phyloP scores from a whole-genome alignment of 306 rosid genomes.

The Cucurbita ficifolia region DNA sequence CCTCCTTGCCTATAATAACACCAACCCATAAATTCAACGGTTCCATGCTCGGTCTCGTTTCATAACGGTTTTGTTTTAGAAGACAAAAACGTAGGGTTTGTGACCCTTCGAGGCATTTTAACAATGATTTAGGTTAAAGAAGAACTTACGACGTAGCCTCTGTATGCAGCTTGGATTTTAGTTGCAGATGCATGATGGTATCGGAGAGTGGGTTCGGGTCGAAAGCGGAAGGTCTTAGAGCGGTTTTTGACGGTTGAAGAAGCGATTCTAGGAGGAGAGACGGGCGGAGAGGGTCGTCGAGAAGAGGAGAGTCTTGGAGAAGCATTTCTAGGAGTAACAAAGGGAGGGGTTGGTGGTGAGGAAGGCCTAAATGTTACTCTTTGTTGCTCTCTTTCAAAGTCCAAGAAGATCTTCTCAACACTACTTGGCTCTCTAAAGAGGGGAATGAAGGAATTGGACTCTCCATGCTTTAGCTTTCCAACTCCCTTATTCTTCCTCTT shows the following conservation, averaged over 20 bases:
- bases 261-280: slow-evolving; percentile 28
- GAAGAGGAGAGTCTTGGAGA: slow-evolving; percentile 17
- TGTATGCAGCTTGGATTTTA: slow-evolving; percentile 71
- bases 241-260: slow-evolving; percentile 1
- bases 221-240: slow-evolving; percentile 36
- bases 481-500: slow-evolving; percentile 51
- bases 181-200: slow-evolving; percentile 77
- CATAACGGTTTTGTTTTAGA: no score
- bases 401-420: slow-evolving; percentile 86
- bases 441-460: slow-evolving; percentile 75
- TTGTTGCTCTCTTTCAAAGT: slow-evolving; percentile 90
- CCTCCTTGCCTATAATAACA: slow-evolving; percentile 58
- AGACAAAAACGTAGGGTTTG: no score
- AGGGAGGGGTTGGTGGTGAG: slow-evolving; percentile 47
- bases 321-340: slow-evolving; percentile 20
- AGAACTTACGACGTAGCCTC: slow-evolving; percentile 72
- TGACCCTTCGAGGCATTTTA: no score
- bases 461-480: slow-evolving; percentile 67
- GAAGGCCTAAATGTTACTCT: slow-evolving; percentile 37
- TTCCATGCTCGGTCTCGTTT: no score
- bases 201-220: slow-evolving; percentile 71
- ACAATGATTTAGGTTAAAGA: background rate
- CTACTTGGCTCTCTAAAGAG: slow-evolving; percentile 91
- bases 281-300: slow-evolving; percentile 6
- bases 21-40: no score